A percentile compares a stretch with the other conserved stretches of the same genome.
Evolutionary conservation across 148 eudicot species (phyloP).

Genomic region (Heliamphora exappendiculata): DNA sequence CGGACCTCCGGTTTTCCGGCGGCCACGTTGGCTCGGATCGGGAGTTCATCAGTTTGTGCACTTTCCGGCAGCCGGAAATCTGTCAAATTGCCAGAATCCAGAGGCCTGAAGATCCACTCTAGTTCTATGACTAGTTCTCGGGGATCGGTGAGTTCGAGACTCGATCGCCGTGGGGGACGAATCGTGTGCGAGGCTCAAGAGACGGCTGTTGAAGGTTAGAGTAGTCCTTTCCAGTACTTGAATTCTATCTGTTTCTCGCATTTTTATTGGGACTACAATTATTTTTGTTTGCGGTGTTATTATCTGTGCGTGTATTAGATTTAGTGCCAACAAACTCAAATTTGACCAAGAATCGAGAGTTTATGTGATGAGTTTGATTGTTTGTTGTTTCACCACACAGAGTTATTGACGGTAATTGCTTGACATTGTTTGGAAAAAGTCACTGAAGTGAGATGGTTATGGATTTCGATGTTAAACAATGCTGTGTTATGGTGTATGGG

Average conservation of each 20-base stretch:
- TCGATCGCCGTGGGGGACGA: constrained; percentile 32
- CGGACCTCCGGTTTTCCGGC: constrained; percentile 37
- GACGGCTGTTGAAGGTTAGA: constrained; percentile 57
- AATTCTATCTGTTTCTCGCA: neutral
- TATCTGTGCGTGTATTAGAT: neutral
- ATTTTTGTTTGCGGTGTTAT: neutral
- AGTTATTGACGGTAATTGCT: neutral
- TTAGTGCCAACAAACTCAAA: neutral
- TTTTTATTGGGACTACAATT: too few relatives aligned
- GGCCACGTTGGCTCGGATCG: constrained; percentile 27
- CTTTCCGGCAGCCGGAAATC: constrained; percentile 17
- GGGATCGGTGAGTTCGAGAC: constrained; percentile 22
- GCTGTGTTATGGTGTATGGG: too few relatives aligned
- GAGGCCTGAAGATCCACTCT: constrained; percentile 31
- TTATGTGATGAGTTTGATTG: neutral
- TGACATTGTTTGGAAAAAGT: neutral
- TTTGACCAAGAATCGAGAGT: neutral
- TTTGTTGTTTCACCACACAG: neutral
- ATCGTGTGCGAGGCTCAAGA: constrained; percentile 70
- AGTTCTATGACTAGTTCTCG: neutral
- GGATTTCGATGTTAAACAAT: neutral
- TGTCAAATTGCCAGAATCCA: constrained; percentile 34
- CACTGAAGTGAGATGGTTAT: neutral
- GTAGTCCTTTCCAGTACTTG: neutral
- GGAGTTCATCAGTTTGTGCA: constrained; percentile 20